Evolutionary conservation across 768 basidiomycete genomes (phyloP), one percentile per base, ranked within the genome.

Genomic region (Pisolithus sp.): DNA sequence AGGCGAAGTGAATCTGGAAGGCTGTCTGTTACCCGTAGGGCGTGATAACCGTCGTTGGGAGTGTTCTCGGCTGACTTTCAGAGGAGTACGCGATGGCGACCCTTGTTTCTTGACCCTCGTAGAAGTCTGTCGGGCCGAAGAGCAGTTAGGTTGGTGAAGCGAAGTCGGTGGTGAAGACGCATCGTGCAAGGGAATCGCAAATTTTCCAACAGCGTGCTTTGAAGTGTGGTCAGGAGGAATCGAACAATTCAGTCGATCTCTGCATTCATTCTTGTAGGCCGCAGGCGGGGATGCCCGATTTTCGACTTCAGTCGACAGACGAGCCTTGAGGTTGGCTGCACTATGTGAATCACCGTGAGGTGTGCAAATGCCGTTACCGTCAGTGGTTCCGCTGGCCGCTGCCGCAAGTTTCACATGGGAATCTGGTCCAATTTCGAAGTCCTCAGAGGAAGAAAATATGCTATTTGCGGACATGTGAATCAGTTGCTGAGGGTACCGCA

Each of bases 391-490:
- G 39, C 28, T 36, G 17, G 42, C 24, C 1, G 41, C 36, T 17
- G 38, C 40, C 8, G 26, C 21, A 0, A 36, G 36, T 12, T 43
- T 53, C 21, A 10, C 15, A 7, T 39, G 37, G 24, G 56, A 18
- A 52, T 51, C 17, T n/a, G 52, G 49, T 34, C 24, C 39, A 9
- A 66, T 47, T 0, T 63, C 58, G n/a, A 67, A 59, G 13, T 67
- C 63, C 39, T 49, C 65, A 7, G 65, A 67, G 24, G 65, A 59
- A 21, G 66, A 57, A 41, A 67, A 64, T 21, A 67, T 63, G 36
- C 63, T 67, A 37, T 66, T 67, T 10, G 51, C 50, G 13, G 61
- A 60, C 15, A 67, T 49, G 21, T 56, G 61, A 21, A 65, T 28
- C 10, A 52, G 46, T 49, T 41, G 59, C 28, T 53, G 57, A 20